A percentile compares a stretch with the other conserved stretches of the same genome.
Evolutionary conservation across 805 yeast genomes (phyloP).

Genomic region (Zygosaccharomyces pseudorouxii): DNA sequence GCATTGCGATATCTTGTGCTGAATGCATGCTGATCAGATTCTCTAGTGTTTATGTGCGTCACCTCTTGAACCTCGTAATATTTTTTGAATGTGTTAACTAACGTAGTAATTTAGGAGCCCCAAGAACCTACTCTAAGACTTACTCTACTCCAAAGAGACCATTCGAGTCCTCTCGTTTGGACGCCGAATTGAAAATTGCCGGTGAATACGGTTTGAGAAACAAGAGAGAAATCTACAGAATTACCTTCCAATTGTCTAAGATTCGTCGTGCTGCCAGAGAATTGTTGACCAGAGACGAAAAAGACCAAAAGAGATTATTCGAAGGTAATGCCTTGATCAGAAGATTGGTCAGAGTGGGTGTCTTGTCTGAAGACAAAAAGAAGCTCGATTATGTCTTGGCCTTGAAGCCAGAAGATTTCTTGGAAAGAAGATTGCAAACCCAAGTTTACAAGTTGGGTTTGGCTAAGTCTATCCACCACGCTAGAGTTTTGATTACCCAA

Average conservation of each 20-base stretch:
- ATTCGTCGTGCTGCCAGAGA: constrained; percentile 99
- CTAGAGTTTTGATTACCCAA: constrained; percentile 97
- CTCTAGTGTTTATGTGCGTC: constrained; percentile 19
- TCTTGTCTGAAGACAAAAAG: constrained; percentile 98
- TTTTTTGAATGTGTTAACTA: constrained; percentile 10
- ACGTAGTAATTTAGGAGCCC: constrained; percentile 63
- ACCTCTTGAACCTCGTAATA: constrained; percentile 15
- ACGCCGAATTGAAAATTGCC: constrained; percentile 97
- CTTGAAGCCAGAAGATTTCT: constrained; percentile 96
- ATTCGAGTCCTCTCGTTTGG: constrained; percentile 98
- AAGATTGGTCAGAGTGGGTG: constrained; percentile 99
- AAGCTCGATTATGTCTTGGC: constrained; percentile 99
- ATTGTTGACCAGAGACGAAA: constrained; percentile 98
- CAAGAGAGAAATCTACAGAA: constrained; percentile 99
- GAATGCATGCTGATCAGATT: background rate
- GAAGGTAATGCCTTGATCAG: constrained; percentile 99
- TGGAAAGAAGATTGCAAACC: constrained; percentile 99
- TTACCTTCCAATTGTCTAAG: constrained; percentile 98
- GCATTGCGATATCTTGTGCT: background rate
- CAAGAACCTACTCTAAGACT: constrained; percentile 99
- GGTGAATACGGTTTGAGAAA: constrained; percentile 99
- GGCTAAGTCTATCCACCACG: constrained; percentile 99
- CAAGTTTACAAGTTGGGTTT: constrained; percentile 99
- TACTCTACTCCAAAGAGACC: constrained; percentile 99
- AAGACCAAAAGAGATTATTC: constrained; percentile 99